These are phyloP conservation scores for Aspergillus floridensis DNA, from an alignment of 2,329 filamentous ascomycete species.

Conservation along the genomic window DNA sequence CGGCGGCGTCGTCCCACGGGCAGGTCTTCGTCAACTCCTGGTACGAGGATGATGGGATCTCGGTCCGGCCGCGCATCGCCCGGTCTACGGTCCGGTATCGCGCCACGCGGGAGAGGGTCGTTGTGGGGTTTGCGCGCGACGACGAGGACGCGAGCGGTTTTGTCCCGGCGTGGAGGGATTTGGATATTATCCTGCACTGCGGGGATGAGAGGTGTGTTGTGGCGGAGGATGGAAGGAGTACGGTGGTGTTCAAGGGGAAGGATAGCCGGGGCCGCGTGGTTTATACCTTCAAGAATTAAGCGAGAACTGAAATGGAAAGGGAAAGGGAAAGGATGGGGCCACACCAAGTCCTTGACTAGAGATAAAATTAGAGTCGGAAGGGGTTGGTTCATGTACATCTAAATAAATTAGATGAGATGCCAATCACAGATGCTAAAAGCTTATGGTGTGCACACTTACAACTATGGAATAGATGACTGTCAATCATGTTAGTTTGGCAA, in stretches of 20 bases:
- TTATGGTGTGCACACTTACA: no score
- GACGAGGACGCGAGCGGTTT: slow-evolving; percentile 44
- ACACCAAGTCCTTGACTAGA: neutral
- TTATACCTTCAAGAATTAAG: slow-evolving; percentile 29
- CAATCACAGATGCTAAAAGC: no score
- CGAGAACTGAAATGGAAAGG: neutral
- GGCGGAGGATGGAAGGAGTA: slow-evolving; percentile 29
- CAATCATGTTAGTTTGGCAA: no score
- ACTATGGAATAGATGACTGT: no score
- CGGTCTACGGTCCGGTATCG: slow-evolving; percentile 46
- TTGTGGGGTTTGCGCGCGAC: slow-evolving; percentile 43
- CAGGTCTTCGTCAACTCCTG: slow-evolving; percentile 45
- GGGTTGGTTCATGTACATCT: no score
- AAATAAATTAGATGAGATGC: no score
- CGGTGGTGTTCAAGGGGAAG: slow-evolving; percentile 28
- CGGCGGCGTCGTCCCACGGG: slow-evolving; percentile 35
- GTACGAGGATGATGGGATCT: slow-evolving; percentile 59
- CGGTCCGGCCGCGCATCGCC: slow-evolving; percentile 43
- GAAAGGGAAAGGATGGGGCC: neutral
- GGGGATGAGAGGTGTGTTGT: slow-evolving; percentile 48
- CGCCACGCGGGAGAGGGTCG: slow-evolving; percentile 45
- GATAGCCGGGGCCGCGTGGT: slow-evolving; percentile 29
- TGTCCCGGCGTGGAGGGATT: slow-evolving; percentile 49
- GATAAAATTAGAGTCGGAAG: no score
- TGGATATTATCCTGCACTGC: slow-evolving; percentile 52